Conservation (phyloP, 345 rosid genomes). For the Anastatica hierochuntica region DNA sequence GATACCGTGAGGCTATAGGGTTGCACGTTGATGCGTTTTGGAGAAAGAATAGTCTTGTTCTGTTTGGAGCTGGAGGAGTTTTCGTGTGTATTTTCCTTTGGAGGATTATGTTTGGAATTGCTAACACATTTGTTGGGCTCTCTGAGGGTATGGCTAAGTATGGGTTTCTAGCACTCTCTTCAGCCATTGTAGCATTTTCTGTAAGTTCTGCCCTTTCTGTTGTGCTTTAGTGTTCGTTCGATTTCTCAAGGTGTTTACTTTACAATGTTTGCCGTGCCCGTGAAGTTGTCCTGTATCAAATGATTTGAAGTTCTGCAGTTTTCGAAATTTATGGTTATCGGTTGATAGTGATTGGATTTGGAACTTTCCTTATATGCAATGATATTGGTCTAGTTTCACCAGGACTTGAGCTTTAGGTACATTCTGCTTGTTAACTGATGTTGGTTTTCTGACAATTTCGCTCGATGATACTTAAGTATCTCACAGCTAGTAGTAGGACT, state of each 20-base stretch:
- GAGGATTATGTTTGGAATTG: conserved; percentile 91
- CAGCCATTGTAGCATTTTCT: conserved; percentile 75
- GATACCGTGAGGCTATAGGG: conserved; percentile 68
- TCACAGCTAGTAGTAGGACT: too few species aligned
- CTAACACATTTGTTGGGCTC: conserved; percentile 66
- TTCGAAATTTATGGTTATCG: too few species aligned
- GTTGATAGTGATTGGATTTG: too few species aligned
- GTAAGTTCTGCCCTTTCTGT: conserved; percentile 33
- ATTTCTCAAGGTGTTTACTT: too few species aligned
- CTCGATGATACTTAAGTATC: too few species aligned
- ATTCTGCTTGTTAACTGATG: too few species aligned
- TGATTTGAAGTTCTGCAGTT: background rate
- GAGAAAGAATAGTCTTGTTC: conserved; percentile 54
- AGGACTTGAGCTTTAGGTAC: too few species aligned
- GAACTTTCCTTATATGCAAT: too few species aligned
- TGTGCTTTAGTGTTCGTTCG: background rate
- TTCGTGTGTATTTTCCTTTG: conserved; percentile 60
- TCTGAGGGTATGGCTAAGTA: conserved; percentile 95
- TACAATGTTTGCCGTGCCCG: too few species aligned
- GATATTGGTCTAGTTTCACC: too few species aligned
- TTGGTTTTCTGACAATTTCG: too few species aligned
- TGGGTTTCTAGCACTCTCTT: conserved; percentile 85
- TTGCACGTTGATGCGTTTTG: conserved; percentile 71
- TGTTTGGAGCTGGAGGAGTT: conserved; percentile 69
- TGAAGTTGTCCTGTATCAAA: too few species aligned